These are phyloP conservation scores for Cryptosporidium meleagridis DNA, from an alignment of 169 alveolate species.

Conservation along the genomic window DNA sequence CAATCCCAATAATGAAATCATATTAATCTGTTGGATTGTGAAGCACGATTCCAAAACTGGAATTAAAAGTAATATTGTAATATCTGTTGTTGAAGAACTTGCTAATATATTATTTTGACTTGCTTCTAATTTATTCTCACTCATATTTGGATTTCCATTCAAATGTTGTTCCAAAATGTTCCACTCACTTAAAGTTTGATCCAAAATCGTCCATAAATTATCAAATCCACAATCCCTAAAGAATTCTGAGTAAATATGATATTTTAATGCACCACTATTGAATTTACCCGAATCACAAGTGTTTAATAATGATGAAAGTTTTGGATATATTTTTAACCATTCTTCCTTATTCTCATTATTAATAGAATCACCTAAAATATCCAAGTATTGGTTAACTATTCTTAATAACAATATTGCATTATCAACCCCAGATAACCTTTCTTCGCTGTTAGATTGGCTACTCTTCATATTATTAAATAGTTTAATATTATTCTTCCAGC, in stretches of 20 bases:
- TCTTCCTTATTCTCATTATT: slow-evolving; percentile 1
- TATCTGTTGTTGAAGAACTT: background rate
- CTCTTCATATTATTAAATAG: slow-evolving; percentile 6
- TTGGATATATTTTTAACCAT: slow-evolving; percentile 23
- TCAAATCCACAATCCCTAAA: slow-evolving; percentile 64
- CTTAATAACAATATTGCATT: slow-evolving; percentile 46
- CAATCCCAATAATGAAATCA: slow-evolving; percentile 37
- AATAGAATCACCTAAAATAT: slow-evolving; percentile 42
- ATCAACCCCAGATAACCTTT: slow-evolving; percentile 33
- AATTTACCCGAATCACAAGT: background rate
- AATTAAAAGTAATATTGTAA: slow-evolving; percentile 38
- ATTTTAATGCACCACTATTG: slow-evolving; percentile 6
- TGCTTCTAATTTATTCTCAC: background rate
- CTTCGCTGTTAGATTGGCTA: background rate
- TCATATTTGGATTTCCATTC: slow-evolving; percentile 1
- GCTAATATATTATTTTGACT: background rate
- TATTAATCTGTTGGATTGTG: slow-evolving; percentile 55
- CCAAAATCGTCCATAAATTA: slow-evolving; percentile 29
- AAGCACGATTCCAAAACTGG: slow-evolving; percentile 62
- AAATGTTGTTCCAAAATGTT: slow-evolving; percentile 1
- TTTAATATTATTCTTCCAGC: slow-evolving; percentile 32
- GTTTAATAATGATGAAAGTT: background rate
- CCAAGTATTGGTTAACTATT: slow-evolving; percentile 62
- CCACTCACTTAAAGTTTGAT: slow-evolving; percentile 61
- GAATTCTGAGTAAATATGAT: slow-evolving; percentile 56